Evolutionary conservation across 2,329 filamentous ascomycete genomes (phyloP).

Genomic region (Clarireedia homoeocarpa): DNA sequence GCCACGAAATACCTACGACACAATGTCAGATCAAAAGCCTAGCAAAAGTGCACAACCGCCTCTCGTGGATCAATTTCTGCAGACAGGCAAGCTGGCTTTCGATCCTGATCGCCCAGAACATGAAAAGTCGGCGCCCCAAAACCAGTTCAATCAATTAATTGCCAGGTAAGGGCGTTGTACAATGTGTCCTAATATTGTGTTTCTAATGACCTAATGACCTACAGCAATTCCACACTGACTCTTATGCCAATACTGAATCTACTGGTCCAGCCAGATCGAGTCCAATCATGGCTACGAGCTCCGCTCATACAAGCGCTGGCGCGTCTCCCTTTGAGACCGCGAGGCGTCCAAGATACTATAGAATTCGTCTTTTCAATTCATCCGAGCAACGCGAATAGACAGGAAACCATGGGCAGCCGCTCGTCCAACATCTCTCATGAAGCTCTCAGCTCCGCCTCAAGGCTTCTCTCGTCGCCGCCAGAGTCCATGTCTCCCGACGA

Average conservation of each 20-base stretch:
- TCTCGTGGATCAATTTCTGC: conserved; percentile 24
- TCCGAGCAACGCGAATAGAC: conserved; percentile 31
- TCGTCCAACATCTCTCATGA: conserved; percentile 61
- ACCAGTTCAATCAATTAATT: conserved; percentile 12
- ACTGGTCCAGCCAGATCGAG: conserved; percentile 52
- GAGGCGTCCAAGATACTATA: conserved; percentile 59
- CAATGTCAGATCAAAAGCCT: neutral
- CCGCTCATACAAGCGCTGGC: conserved; percentile 51
- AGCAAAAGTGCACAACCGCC: conserved; percentile 15
- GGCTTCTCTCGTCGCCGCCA: conserved; percentile 53
- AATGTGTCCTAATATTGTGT: neutral
- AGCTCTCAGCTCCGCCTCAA: conserved; percentile 55
- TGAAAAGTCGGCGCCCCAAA: conserved; percentile 3
- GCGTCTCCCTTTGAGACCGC: conserved; percentile 49
- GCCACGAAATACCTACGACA: neutral
- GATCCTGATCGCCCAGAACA: conserved; percentile 21
- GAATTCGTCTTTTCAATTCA: conserved; percentile 67
- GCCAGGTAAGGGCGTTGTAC: conserved; percentile 14
- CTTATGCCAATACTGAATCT: conserved; percentile 55
- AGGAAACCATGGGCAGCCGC: conserved; percentile 30
- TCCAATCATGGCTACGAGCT: conserved; percentile 52
- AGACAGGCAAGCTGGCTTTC: conserved; percentile 24
- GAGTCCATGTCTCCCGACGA: conserved; percentile 41
- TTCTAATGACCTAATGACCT: conserved; percentile 16
- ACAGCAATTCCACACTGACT: conserved; percentile 39